Conservation (phyloP, 495 filamentous ascomycete genomes). For the Thermochaetoides thermophila region DNA sequence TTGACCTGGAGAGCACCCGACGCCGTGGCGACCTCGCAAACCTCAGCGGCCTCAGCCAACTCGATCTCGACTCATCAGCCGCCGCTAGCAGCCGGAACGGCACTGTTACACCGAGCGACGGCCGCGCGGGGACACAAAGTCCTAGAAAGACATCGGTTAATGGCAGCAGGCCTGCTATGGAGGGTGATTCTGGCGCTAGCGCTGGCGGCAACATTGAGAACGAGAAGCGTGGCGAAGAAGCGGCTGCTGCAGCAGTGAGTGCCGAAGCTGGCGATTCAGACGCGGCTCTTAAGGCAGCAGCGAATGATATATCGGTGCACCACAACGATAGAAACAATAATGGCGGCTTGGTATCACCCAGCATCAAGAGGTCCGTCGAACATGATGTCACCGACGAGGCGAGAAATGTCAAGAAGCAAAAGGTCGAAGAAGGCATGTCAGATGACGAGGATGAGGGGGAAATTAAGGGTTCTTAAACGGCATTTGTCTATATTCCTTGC, state of each 20-base stretch:
- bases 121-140: conserved; percentile 18
- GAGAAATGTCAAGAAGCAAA: conserved; percentile 11
- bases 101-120: conserved; percentile 8
- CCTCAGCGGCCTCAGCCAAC: conserved; percentile 17
- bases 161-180: background rate
- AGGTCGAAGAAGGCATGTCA: background rate
- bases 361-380: conserved; percentile 19
- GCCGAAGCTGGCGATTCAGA: conserved; percentile 26
- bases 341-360: conserved; percentile 13
- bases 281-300: conserved; percentile 29
- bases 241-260: background rate
- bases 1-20: conserved; percentile 32
- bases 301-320: conserved; percentile 30
- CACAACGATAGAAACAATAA: conserved; percentile 9
- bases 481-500: no score
- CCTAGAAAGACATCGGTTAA: no score
- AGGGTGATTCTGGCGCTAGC: no score
- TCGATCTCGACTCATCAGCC: conserved; percentile 11
- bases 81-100: conserved; percentile 11
- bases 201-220: no score
- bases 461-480: no score
- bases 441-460: conserved; percentile 16
- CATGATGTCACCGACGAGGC: conserved; percentile 14
- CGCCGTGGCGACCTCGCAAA: conserved; percentile 27
- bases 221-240: background rate